A percentile compares a stretch with the other conserved stretches of the same genome.
Conservation (phyloP, 179 eudicot genomes). For the Pouteria campechiana region DNA sequence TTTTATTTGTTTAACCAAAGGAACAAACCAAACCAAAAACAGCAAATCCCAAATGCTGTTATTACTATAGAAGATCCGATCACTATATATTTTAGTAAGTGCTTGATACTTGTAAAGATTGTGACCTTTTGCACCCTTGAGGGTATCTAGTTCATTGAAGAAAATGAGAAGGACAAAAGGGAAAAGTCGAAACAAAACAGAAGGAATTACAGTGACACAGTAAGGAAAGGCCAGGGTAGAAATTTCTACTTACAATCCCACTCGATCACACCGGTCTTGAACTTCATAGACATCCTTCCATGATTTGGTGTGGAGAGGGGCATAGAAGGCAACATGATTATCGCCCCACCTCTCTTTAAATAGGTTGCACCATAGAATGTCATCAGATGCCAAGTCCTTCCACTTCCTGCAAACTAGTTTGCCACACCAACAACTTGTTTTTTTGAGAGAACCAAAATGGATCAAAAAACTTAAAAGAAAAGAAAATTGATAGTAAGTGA, state of each 20-base stretch:
- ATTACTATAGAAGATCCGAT: too few species aligned
- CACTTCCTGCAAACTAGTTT: slow-evolving; percentile 94
- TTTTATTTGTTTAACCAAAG: too few species aligned
- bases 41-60: too few species aligned
- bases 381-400: slow-evolving; percentile 62
- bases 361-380: slow-evolving; percentile 54
- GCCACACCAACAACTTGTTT: background rate
- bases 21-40: too few species aligned
- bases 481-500: too few species aligned
- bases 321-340: slow-evolving; percentile 36
- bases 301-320: slow-evolving; percentile 37
- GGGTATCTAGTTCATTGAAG: background rate
- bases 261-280: slow-evolving; percentile 86
- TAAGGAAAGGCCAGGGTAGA: background rate
- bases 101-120: too few species aligned
- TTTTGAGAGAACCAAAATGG: too few species aligned
- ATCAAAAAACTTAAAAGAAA: too few species aligned
- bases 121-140: too few species aligned
- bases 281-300: slow-evolving; percentile 72
- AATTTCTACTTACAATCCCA: slow-evolving; percentile 59
- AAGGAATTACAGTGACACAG: too few species aligned
- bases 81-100: too few species aligned
- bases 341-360: slow-evolving; percentile 73
- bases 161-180: background rate
- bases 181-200: background rate